Evolutionary conservation across 345 rosid species (phyloP), one percentile per base, ranked within the genome.

Genomic region (Kandelia obovata): DNA sequence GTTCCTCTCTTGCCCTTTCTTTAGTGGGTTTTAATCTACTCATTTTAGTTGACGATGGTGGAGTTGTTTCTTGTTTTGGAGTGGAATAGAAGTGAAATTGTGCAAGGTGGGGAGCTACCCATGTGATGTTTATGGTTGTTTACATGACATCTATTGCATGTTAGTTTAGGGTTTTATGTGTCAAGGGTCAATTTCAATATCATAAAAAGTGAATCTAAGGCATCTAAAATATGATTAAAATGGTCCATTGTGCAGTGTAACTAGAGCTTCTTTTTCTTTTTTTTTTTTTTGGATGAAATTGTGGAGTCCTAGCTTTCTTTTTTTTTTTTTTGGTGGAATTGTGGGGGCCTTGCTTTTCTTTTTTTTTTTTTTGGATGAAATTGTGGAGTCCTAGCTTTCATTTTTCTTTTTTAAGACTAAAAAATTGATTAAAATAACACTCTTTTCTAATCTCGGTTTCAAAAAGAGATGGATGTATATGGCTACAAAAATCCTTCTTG

Each of bases 121-220:
- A 84, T 77, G 87, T 83, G 87, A 72, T 35, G 67, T 78, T 84
- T 76, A 77, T 77, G 80, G 87, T 67, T 58, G 84, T 78, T 73
- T 75, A 69, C 69, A 73, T 80, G 75, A 78, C 82, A 78, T 31
- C 56, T 5, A 67, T 73, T 55, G 79, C 84, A 78, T 65, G 32
- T 79, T 84, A 70, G 80, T 77, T 74, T 74, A 75, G 75, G 72
- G 82, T 56, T 71, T 83, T 83, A 81, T 65, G 78, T 64, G 75
- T 63, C 83, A 74, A 28, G 69, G 82, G 47, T 75, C 84, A 79
- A 69, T 78, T 72, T 65, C 75, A 58, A 67, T 56, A 43, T 63
- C 77, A 72, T 67, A 63, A 32, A 69, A 73, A 43, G 73, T 72
- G 61, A 78, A 67, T 70, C 65, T 74, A 53, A 63, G 58, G 8